Percentiles rank a stretch among this genome's conserved stretches.
Evolutionary conservation across 176 grass and related monocot species (phyloP).

Genomic region (Paspalum notatum): DNA sequence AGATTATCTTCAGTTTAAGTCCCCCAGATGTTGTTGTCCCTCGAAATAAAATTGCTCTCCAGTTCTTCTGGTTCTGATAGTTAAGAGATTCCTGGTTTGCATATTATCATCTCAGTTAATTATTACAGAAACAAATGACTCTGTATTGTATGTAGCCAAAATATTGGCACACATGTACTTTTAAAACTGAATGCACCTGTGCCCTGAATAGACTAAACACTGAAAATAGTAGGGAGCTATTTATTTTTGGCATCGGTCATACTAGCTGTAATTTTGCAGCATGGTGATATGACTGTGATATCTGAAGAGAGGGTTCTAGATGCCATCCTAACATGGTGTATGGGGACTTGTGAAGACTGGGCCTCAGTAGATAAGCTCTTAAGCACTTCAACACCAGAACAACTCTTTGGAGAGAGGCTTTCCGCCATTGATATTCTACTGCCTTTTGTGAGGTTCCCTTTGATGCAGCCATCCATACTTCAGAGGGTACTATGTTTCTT

Average conservation of each 20-base stretch:
- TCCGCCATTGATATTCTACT: constrained; percentile 57
- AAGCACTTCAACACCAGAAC: constrained; percentile 54
- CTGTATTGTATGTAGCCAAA: constrained; percentile 1
- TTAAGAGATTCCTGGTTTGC: constrained; percentile 3
- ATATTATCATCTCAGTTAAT: constrained; percentile 29
- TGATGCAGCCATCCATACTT: constrained; percentile 62
- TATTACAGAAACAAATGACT: constrained; percentile 24
- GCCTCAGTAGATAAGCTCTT: constrained; percentile 69
- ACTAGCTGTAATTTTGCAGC: constrained; percentile 67
- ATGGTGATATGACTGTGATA: constrained; percentile 91
- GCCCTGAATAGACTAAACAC: constrained; percentile 2
- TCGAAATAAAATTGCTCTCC: constrained; percentile 11
- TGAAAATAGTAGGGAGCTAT: constrained; percentile 11
- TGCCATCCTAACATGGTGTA: constrained; percentile 86
- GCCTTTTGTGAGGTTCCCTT: constrained; percentile 84
- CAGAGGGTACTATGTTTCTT: constrained; percentile 54
- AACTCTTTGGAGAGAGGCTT: constrained; percentile 80
- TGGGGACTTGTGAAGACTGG: constrained; percentile 71
- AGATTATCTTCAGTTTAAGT: neutral
- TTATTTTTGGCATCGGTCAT: constrained; percentile 30
- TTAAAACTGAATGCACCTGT: constrained; percentile 5
- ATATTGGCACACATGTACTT: neutral
- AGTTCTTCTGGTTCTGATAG: constrained; percentile 7
- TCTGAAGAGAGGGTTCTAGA: constrained; percentile 96
- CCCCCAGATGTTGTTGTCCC: constrained; percentile 20